Base-by-base conservation (phyloP, 2,329 filamentous ascomycete species). In the Amphichorda felina region DNA sequence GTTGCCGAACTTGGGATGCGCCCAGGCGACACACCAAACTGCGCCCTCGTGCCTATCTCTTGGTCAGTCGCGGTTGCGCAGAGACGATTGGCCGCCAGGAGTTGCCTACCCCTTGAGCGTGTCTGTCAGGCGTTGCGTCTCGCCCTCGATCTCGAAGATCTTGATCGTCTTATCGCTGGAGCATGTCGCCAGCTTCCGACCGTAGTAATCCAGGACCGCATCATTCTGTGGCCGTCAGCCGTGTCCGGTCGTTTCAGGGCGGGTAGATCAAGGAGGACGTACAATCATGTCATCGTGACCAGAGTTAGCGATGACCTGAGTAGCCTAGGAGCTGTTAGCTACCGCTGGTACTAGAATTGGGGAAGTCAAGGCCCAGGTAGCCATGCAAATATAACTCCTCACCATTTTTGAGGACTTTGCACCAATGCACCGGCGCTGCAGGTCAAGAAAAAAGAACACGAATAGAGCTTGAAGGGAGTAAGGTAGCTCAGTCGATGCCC, bases 201-300 rank as follows among this genome's bases (percentile, higher is more conserved):
- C 91, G 61, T 96, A 98, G 70, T 96, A 98, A 61, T 98, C 91
- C 55, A 98, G 80, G 45, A 94, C 89, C 45, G 91, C 91, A 74
- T 98, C 91, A 61, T 98, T 91, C 89, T 86, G 21, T 30, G 6
- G 8, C 19, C 16, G 25, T 33, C 15, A 38, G 30, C 24, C 24
- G 33, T 30, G 40, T 38, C 15, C n/a, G 28, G n/a, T 30, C 14
- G 7, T 15, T 30, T 4, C 15, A 4, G 15, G 18, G 16, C 8
- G 29, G 14, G 15, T 31, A 13, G 4, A 11, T 31, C 15, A 27
- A 18, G 16, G 31, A 35, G 24, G 47, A 76, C 84, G 54, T 87
- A 96, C 89, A 74, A 98, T 95, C 89, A 96, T 96, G 60, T 95
- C 89, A 81, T 96, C 89, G 68, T 98, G 91, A 55, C 61, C 60